Base-by-base conservation (phyloP, 345 rosid species). In the Citrus medica region DNA sequence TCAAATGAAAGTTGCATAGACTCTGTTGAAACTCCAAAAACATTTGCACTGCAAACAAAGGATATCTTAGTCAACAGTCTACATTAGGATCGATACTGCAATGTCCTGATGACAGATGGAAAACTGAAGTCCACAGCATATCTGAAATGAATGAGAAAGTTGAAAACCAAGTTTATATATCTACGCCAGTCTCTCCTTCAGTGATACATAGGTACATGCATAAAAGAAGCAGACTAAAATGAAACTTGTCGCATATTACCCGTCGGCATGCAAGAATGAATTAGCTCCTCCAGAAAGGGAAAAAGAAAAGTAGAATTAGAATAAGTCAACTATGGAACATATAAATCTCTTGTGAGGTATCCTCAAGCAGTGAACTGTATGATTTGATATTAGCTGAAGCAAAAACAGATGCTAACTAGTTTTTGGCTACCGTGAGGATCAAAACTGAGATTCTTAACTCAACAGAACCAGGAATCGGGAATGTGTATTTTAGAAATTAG, bases 1-100 rank as follows among this genome's bases (percentile, higher is more conserved):
- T 97, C 99, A 60, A 85, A 93, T 71, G 98, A 94, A 66, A 97
- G 91, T 79, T 97, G 99, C 99, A 94, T 92, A 73, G 98, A 94
- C 80, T 97, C 94, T 0, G 99, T 94, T 1, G 99, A 96, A 71
- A 96, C 99, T 6, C 99, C 98, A 73, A 97, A 97, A 68, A 94
- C 99, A 78, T 83, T 92, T 37, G 94, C 90, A 88, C 99, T 96
- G 86, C 89, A 87, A 62, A 75, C 55, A 27, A 81, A 62, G 17
- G 42, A 64, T 53, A 74, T 48, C 51, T 76, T 53, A 48, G 65
- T 72, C 75, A 76, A 13, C 55, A 12, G 59, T 46, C 19, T 27
- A 61, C 25, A 81, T 17, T 28, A 72, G 35, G 67, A 32, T 8
- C 59, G 46, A 69, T 12, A 32, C 28, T 55, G 22, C 13, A 30